phyloP scores from a whole-genome alignment of 495 filamentous ascomycete genomes.

The Lasiosphaeria ovina region DNA sequence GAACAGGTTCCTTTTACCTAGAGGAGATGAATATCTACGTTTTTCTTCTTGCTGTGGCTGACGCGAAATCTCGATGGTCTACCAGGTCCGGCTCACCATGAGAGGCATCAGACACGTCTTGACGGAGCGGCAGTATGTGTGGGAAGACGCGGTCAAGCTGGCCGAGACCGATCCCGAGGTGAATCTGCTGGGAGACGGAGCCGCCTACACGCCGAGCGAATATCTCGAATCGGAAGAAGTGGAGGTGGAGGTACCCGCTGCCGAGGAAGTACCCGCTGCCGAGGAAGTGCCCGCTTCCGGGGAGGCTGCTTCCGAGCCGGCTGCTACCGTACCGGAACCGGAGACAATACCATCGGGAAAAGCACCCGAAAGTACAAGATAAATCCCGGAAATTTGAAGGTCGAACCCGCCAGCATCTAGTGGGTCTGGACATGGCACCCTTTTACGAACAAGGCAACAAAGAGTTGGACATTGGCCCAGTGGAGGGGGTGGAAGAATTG shows the following conservation, averaged over 20 bases:
- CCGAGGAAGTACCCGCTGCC: constrained; percentile 4
- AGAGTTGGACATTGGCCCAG: too few species aligned
- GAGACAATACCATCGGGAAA: constrained; percentile 18
- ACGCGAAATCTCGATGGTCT: not conserved
- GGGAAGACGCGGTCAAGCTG: constrained; percentile 75
- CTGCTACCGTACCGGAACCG: constrained; percentile 11
- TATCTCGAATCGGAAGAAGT: constrained; percentile 32
- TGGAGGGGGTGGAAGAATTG: not conserved
- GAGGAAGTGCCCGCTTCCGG: constrained; percentile 5
- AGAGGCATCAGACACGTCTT: constrained; percentile 76
- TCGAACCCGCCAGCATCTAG: too few species aligned
- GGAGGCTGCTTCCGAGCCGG: constrained; percentile 7
- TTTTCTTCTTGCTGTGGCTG: not conserved
- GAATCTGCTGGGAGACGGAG: constrained; percentile 50
- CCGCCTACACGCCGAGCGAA: constrained; percentile 46
- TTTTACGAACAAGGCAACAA: too few species aligned
- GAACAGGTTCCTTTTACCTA: constrained; percentile 24
- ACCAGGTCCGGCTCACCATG: constrained; percentile 69
- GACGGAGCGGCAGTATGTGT: constrained; percentile 85
- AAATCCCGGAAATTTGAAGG: too few species aligned
- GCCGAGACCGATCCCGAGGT: constrained; percentile 67
- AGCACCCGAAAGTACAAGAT: too few species aligned
- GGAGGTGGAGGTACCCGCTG: constrained; percentile 4
- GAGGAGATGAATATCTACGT: not conserved
- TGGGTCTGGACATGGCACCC: too few species aligned